A percentile compares a stretch with the other conserved stretches of the same genome.
Evolutionary conservation across 306 rosid genomes (phyloP).

Genomic region (Vigna angularis): DNA sequence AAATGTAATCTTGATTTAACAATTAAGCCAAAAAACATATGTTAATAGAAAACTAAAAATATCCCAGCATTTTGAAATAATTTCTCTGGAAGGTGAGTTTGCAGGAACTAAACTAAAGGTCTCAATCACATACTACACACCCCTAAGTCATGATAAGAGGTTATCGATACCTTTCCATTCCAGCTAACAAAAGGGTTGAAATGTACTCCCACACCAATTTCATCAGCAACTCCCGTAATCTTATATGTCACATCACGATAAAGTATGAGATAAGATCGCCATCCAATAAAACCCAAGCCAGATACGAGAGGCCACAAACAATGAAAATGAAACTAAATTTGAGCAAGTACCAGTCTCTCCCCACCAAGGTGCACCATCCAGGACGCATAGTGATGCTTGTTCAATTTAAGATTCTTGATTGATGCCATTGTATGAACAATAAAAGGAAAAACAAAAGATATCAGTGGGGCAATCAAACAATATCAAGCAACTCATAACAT

Average conservation of each 20-base stretch:
- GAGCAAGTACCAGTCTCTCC: conserved; percentile 69
- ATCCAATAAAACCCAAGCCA: conserved; percentile 19
- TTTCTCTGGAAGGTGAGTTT: conserved; percentile 31
- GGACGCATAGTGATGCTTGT: conserved; percentile 87
- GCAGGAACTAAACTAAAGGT: conserved; percentile 9
- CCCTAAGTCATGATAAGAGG: conserved; percentile 21
- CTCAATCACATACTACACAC: conserved; percentile 24
- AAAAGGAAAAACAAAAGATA: not conserved
- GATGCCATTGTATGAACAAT: conserved; percentile 27
- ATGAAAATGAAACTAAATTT: conserved; percentile 17
- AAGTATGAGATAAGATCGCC: conserved; percentile 30
- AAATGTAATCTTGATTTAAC: conserved; percentile 7
- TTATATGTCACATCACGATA: conserved; percentile 49
- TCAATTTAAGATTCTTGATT: conserved; percentile 76
- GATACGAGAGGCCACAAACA: not conserved
- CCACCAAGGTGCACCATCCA: conserved; percentile 88
- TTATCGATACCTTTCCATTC: conserved; percentile 73
- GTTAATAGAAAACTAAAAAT: not conserved
- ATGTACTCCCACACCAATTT: conserved; percentile 89
- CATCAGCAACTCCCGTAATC: conserved; percentile 82
- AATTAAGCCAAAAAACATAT: conserved; percentile 10
- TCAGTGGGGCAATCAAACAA: not conserved
- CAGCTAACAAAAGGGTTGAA: conserved; percentile 90
- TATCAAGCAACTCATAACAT: conserved; percentile 29
- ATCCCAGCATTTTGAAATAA: conserved; percentile 22